Conservation (phyloP, 2,329 filamentous ascomycete genomes). For the Gremmenia infestans region DNA sequence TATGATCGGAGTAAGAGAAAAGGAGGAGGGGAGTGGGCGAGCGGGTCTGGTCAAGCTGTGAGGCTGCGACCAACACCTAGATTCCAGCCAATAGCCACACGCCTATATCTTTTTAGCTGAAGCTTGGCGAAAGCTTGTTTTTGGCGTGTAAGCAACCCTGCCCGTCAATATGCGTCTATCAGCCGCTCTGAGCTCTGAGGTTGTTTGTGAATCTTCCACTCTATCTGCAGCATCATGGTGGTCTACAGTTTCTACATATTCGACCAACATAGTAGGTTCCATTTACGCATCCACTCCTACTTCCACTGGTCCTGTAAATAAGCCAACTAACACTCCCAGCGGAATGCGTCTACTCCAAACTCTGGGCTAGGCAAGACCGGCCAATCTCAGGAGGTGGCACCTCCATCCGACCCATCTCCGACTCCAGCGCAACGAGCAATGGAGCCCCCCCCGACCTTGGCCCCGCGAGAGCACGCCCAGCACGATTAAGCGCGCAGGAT, state of each 20-base stretch:
- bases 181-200: neutral
- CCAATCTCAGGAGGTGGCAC: conserved; percentile 35
- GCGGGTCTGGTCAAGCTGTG: neutral
- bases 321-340: conserved; percentile 47
- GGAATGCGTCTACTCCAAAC: conserved; percentile 93
- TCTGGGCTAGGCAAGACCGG: conserved; percentile 53
- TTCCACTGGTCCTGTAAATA: neutral
- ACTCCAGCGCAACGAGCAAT: conserved; percentile 41
- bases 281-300: neutral
- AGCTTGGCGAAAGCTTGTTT: conserved; percentile 22
- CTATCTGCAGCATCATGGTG: conserved; percentile 50
- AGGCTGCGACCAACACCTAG: conserved; percentile 1
- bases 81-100: neutral
- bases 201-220: neutral
- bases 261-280: conserved; percentile 81
- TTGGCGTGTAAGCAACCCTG: neutral
- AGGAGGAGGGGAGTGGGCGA: neutral
- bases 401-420: conserved; percentile 43
- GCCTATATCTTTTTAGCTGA: neutral
- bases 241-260: conserved; percentile 99
- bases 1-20: neutral
- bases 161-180: neutral
- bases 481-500: conserved; percentile 52
- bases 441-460: conserved; percentile 28
- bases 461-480: conserved; percentile 28